Percentiles rank a stretch among this genome's conserved stretches.
These are phyloP conservation scores for Mycena polygramma DNA, from an alignment of 768 basidiomycete genomes.

Conservation along the genomic window DNA sequence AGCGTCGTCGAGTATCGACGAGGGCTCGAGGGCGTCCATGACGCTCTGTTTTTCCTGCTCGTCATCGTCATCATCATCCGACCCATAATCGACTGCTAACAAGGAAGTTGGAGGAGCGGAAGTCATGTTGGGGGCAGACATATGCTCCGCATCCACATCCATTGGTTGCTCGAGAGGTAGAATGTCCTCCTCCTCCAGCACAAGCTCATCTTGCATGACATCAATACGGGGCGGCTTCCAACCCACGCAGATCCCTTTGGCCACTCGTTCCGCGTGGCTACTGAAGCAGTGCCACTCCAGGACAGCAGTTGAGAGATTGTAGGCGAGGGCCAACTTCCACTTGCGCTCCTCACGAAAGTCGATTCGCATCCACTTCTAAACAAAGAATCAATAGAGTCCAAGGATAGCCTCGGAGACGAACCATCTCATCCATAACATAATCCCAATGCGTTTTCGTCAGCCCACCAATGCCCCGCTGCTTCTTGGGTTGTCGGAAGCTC, in stretches of 20 bases:
- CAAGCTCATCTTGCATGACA: slow-evolving; percentile 52
- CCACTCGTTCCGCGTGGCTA: slow-evolving; percentile 72
- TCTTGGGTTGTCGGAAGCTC: slow-evolving; percentile 96
- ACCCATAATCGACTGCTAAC: slow-evolving; percentile 66
- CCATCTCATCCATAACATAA: slow-evolving; percentile 97
- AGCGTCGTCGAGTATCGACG: slow-evolving; percentile 68
- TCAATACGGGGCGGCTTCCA: slow-evolving; percentile 66
- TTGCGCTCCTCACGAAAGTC: slow-evolving; percentile 95
- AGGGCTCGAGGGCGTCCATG: slow-evolving; percentile 72
- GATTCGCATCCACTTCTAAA: slow-evolving; percentile 94
- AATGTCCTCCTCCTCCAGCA: slow-evolving; percentile 39
- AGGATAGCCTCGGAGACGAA: slow-evolving; percentile 49
- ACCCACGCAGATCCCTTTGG: slow-evolving; percentile 74
- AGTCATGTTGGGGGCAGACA: slow-evolving; percentile 20
- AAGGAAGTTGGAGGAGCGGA: slow-evolving; percentile 46
- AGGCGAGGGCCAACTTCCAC: slow-evolving; percentile 92
- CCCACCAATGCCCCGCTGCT: slow-evolving; percentile 84
- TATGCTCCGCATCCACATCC: slow-evolving; percentile 43
- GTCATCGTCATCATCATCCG: slow-evolving; percentile 75
- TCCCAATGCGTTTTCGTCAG: slow-evolving; percentile 93
- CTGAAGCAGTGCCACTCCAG: slow-evolving; percentile 89
- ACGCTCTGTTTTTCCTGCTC: slow-evolving; percentile 67
- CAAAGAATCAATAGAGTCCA: slow-evolving; percentile 18
- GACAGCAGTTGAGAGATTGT: slow-evolving; percentile 83
- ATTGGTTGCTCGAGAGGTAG: slow-evolving; percentile 38